A percentile compares a stretch with the other conserved stretches of the same genome.
Evolutionary conservation across 441 rosid species (phyloP).

Genomic region (Codiaeum variegatum): DNA sequence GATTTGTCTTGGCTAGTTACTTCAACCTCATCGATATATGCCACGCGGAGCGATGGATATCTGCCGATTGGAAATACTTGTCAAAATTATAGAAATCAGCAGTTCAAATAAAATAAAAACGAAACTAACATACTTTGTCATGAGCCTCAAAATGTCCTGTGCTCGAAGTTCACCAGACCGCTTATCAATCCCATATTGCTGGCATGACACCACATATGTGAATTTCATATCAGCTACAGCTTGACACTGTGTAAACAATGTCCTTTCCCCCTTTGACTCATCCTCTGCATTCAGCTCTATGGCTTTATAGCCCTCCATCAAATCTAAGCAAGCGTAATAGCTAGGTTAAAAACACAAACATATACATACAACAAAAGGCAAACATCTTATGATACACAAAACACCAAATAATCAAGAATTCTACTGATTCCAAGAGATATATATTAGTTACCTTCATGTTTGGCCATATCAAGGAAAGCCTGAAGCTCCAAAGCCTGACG

Average conservation of each 20-base stretch:
- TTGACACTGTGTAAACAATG: conserved; percentile 86
- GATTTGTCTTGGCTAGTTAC: conserved; percentile 70
- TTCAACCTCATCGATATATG: conserved; percentile 97
- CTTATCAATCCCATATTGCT: conserved; percentile 90
- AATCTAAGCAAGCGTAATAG: conserved; percentile 44
- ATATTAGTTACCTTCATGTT: conserved; percentile 71
- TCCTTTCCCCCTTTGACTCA: conserved; percentile 67
- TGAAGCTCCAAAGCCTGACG: conserved; percentile 98
- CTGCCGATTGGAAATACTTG: conserved; percentile 39
- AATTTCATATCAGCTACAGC: conserved; percentile 99
- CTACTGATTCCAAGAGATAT: conserved; percentile 13
- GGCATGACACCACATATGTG: conserved; percentile 94
- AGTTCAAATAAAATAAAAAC: not conserved
- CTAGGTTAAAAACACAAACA: conserved; percentile 21
- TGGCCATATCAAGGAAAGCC: conserved; percentile 99
- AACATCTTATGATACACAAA: not conserved
- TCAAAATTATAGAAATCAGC: conserved; percentile 11
- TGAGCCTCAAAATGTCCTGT: conserved; percentile 82
- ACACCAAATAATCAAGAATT: not conserved
- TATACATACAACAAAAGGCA: conserved; percentile 1
- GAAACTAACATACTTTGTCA: conserved; percentile 59
- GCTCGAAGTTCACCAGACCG: conserved; percentile 87
- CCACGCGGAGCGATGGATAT: conserved; percentile 96
- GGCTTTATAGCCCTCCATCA: conserved; percentile 99
- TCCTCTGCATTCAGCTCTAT: conserved; percentile 71